These are phyloP conservation scores for Pleurotus djamor DNA, from an alignment of 768 basidiomycete genomes.

Conservation along the genomic window DNA sequence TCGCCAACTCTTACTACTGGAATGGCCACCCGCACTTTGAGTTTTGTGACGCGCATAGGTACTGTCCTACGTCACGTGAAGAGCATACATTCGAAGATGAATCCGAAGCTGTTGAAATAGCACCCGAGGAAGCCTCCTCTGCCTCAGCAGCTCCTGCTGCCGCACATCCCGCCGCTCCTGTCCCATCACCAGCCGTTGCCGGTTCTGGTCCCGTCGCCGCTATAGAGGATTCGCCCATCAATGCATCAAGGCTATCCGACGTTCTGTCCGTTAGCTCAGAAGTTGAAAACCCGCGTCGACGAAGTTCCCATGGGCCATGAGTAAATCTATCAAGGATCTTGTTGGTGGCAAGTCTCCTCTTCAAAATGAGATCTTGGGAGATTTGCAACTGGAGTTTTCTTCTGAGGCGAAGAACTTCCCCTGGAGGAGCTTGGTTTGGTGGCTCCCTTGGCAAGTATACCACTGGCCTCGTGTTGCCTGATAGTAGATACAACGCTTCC, in stretches of 20 bases:
- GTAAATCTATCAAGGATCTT: conserved; percentile 96
- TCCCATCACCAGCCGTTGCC: conserved; percentile 30
- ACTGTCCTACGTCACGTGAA: conserved; percentile 92
- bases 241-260: conserved; percentile 61
- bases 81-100: conserved; percentile 96
- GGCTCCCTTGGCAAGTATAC: conserved; percentile 95
- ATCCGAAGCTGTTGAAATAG: conserved; percentile 39
- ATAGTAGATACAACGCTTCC: conserved; percentile 88
- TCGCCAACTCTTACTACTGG: conserved; percentile 89
- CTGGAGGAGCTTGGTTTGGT: conserved; percentile 93
- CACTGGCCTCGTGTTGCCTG: conserved; percentile 91
- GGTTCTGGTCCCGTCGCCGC: conserved; percentile 65
- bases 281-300: conserved; percentile 91
- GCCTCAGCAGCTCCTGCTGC: neutral
- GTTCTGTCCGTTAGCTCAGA: conserved; percentile 91
- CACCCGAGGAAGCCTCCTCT: conserved; percentile 25
- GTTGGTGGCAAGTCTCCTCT: conserved; percentile 99
- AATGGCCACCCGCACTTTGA: conserved; percentile 88
- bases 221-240: conserved; percentile 89
- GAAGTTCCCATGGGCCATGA: conserved; percentile 72
- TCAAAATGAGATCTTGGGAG: conserved; percentile 98
- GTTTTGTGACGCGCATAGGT: conserved; percentile 76
- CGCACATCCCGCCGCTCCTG: conserved; percentile 27
- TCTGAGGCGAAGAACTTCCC: conserved; percentile 94
- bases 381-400: conserved; percentile 91